These are phyloP conservation scores for Sinapis alba DNA, from an alignment of 441 rosid species.

Conservation along the genomic window DNA sequence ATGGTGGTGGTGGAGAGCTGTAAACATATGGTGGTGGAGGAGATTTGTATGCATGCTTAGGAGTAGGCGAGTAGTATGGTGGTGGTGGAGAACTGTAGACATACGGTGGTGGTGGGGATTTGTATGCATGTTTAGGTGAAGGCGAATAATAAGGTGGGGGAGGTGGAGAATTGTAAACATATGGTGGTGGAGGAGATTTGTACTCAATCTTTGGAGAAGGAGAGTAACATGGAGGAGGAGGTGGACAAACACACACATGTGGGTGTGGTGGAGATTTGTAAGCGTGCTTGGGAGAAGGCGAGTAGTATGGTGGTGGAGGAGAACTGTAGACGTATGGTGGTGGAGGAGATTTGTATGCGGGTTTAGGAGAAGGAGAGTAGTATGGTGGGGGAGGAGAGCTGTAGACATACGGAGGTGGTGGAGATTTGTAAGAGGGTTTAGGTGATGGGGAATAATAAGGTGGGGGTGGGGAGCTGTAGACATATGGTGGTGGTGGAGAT, in stretches of 20 bases:
- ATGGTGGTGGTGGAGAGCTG: not conserved
- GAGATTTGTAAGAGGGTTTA: not conserved
- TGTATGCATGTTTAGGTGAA: not conserved
- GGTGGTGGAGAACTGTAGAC: not conserved
- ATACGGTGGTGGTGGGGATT: not conserved
- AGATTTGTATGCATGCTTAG: not conserved
- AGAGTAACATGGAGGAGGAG: not conserved
- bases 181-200: not conserved
- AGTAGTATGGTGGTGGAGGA: not conserved
- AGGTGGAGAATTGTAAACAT: not conserved
- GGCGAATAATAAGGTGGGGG: not conserved
- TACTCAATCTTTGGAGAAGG: not conserved
- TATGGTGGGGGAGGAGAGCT: not conserved
- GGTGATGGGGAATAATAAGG: not conserved
- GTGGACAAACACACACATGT: not conserved
- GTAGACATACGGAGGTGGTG: not conserved
- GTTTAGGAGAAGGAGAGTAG: not conserved
- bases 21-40: not conserved
- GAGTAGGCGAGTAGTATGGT: not conserved
- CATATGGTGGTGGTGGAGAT: not conserved
- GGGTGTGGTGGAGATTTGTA: not conserved
- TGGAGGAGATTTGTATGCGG: not conserved
- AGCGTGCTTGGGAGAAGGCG: not conserved
- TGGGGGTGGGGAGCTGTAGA: not conserved
- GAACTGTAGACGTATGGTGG: not conserved